Conservation (phyloP, 371 early-diverging fungal genomes). For the Rhizopus sp. region DNA sequence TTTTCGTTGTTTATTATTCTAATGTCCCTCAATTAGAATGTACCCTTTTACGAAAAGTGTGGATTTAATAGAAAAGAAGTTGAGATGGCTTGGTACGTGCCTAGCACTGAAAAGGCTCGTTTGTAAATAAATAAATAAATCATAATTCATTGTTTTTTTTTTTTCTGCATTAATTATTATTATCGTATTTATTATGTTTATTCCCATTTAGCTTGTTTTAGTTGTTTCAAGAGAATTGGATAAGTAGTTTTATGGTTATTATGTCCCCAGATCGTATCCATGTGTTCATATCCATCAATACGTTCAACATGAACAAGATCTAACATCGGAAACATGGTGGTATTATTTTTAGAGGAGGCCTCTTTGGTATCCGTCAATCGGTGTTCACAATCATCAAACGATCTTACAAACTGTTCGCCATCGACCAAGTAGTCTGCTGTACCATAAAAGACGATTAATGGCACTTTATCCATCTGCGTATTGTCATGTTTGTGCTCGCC, state of each 20-base stretch:
- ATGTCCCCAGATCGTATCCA: conserved; percentile 62
- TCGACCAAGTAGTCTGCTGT: conserved; percentile 54
- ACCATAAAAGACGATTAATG: conserved; percentile 56
- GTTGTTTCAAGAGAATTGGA: conserved; percentile 24
- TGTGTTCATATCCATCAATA: conserved; percentile 57
- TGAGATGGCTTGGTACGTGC: conserved; percentile 60
- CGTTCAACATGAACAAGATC: conserved; percentile 47
- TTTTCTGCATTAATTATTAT: background rate
- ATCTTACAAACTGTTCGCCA: conserved; percentile 43
- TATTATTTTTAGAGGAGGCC: background rate
- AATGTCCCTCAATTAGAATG: conserved; percentile 26
- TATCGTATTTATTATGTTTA: conserved; percentile 6
- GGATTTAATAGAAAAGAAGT: conserved; percentile 52
- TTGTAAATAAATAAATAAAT: conserved; percentile 27
- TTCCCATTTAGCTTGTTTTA: conserved; percentile 25
- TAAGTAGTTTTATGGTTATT: conserved; percentile 36
- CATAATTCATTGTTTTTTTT: conserved; percentile 1
- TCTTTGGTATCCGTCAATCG: background rate
- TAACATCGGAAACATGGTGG: conserved; percentile 30
- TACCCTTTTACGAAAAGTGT: conserved; percentile 58
- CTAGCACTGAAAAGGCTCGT: conserved; percentile 32
- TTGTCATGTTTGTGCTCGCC: conserved; percentile 4
- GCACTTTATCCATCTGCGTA: conserved; percentile 18
- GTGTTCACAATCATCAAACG: conserved; percentile 35
- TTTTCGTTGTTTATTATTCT: background rate